Conservation (phyloP, 495 filamentous ascomycete species). For the Chaetomium cochliodes region DNA sequence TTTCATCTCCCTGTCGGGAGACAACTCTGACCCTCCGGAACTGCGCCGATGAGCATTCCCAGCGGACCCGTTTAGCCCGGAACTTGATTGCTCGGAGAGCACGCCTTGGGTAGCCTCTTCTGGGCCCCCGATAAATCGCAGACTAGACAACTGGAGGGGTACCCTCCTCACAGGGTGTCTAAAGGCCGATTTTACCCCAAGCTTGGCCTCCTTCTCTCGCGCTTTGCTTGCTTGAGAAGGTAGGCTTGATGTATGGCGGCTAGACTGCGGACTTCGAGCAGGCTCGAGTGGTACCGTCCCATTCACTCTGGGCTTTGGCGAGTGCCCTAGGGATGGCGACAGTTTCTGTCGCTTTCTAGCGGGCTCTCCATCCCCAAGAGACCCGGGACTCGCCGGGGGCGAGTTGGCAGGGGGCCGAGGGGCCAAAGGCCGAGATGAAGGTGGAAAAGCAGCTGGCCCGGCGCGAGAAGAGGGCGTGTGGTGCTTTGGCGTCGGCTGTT, state of each 20-base stretch:
- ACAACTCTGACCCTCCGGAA: background rate
- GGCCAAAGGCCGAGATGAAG: background rate
- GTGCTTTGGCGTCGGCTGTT: constrained; percentile 20
- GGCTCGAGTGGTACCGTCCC: background rate
- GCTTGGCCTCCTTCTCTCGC: constrained; percentile 7
- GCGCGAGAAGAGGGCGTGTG: constrained; percentile 10
- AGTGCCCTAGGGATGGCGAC: constrained; percentile 11
- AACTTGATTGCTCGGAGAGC: background rate
- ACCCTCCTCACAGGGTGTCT: constrained; percentile 7
- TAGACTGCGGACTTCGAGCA: background rate
- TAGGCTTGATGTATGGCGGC: background rate
- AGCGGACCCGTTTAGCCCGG: background rate
- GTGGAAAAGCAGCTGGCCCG: constrained; percentile 1
- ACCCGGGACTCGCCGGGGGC: constrained; percentile 14
- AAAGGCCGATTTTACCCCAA: background rate
- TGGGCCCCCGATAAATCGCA: constrained; percentile 13
- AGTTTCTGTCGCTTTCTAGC: constrained; percentile 23
- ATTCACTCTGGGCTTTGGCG: constrained; percentile 9
- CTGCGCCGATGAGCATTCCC: background rate
- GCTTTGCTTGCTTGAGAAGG: background rate
- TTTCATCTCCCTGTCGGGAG: background rate
- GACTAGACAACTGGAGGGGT: constrained; percentile 3
- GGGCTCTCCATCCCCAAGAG: constrained; percentile 15
- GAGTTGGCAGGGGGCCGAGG: constrained; percentile 18
- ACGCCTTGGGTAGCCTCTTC: background rate